Conservation (phyloP, 2,329 filamentous ascomycete species). For the Alternaria alternata region DNA sequence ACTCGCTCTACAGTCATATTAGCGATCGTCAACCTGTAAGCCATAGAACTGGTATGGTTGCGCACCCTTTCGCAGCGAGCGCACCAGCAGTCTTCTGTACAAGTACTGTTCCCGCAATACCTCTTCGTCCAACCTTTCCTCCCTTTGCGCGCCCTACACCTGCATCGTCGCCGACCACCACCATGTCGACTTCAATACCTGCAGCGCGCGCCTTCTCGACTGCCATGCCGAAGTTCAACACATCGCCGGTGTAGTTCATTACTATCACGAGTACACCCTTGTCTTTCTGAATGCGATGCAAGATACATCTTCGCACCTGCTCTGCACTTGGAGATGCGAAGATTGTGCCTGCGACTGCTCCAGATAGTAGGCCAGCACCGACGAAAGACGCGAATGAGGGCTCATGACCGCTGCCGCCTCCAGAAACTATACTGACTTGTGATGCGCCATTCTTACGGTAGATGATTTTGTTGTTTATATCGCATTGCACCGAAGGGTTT, state of each 20-base stretch:
- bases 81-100: conserved; percentile 92
- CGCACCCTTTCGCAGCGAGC: conserved; percentile 74
- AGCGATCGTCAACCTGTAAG: conserved; percentile 7
- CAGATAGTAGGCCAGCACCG: conserved; percentile 79
- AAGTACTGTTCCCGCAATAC: conserved; percentile 89
- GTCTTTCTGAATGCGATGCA: conserved; percentile 73
- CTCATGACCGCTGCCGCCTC: conserved; percentile 90
- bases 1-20: conserved; percentile 45
- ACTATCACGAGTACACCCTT: conserved; percentile 87
- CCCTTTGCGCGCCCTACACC: conserved; percentile 82
- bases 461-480: conserved; percentile 78
- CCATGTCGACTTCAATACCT: conserved; percentile 82
- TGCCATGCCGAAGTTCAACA: conserved; percentile 92
- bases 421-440: conserved; percentile 82
- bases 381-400: conserved; percentile 88
- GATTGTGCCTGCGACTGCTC: conserved; percentile 85
- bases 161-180: conserved; percentile 90
- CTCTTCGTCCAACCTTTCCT: conserved; percentile 90
- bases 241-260: conserved; percentile 84
- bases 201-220: conserved; percentile 89
- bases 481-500: conserved; percentile 83
- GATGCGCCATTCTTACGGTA: conserved; percentile 43
- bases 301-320: conserved; percentile 80
- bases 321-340: conserved; percentile 83
- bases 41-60: not conserved